A percentile compares a stretch with the other conserved stretches of the same genome.
Evolutionary conservation across 805 yeast genomes (phyloP).

Genomic region (Yamadazyma ubonensis): DNA sequence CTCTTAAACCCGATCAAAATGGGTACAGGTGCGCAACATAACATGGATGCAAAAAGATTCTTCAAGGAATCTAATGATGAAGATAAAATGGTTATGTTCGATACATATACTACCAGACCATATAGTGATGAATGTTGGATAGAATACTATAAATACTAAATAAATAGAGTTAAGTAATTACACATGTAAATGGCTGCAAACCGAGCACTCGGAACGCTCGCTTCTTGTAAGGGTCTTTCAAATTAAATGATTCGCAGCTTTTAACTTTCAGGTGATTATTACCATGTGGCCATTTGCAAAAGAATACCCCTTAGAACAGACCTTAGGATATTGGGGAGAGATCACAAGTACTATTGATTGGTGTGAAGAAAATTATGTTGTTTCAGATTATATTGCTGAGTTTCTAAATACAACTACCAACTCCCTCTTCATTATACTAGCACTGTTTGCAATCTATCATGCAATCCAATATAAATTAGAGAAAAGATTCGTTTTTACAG

Average conservation of each 20-base stretch:
- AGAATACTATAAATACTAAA: constrained; percentile 25
- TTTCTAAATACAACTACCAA: constrained; percentile 86
- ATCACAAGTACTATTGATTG: constrained; percentile 96
- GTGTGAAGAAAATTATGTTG: constrained; percentile 97
- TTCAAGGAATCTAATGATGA: constrained; percentile 42
- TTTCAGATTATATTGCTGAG: constrained; percentile 84
- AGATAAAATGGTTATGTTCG: constrained; percentile 56
- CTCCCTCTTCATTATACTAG: constrained; percentile 49
- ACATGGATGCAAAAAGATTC: too few relatives aligned
- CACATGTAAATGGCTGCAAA: constrained; percentile 7
- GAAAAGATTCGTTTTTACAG: constrained; percentile 63
- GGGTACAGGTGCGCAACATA: constrained; percentile 19
- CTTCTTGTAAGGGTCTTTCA: constrained; percentile 3
- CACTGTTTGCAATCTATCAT: constrained; percentile 61
- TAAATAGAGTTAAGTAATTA: not conserved
- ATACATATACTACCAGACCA: constrained; percentile 55
- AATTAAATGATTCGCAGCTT: constrained; percentile 3
- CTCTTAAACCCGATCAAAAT: constrained; percentile 19
- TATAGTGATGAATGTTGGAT: constrained; percentile 53
- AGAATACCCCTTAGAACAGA: constrained; percentile 56
- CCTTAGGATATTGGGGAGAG: constrained; percentile 72
- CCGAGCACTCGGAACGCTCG: constrained; percentile 1
- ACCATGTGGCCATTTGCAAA: constrained; percentile 47
- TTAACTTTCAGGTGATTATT: not conserved
- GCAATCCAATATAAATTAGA: constrained; percentile 64